Evolutionary conservation across 2,329 filamentous ascomycete genomes (phyloP), one percentile per base, ranked within the genome.

Genomic region (Colletotrichum sp.): DNA sequence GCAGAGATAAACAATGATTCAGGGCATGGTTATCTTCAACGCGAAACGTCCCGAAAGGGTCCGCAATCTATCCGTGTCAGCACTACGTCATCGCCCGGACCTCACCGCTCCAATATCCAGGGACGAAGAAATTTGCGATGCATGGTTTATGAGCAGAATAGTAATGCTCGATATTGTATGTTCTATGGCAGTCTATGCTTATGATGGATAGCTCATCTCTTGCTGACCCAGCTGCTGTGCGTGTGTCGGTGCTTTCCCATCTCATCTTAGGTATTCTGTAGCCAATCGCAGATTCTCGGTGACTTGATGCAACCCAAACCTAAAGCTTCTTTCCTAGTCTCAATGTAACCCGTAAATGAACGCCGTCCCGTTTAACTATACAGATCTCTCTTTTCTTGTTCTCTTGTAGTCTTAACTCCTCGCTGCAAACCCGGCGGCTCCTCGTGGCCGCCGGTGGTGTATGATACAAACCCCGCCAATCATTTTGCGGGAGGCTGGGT

Each of bases 1-100:
- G 43, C 13, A 33, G n/a, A 54, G n/a, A 55, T 34, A 34, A 54
- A 54, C 63, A 64, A 55, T 54, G 63, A 34, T 54, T 29, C n/a
- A 27, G 34, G 43, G 64, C 31, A 57, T 66, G 27, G 51, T 18
- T 57, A 59, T 43, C 64, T n/a, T 66, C 33, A 38, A 57, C 36
- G 54, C 34, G 64, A 66, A 58, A 66, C 64, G 38, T 66, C 31
- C 34, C 24, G 34, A 29, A 66, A 36, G 67, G 70, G 47, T 61
- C 70, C 70, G 69, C 59, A 70, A 61, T 51, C 51, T 54, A 64
- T 54, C 51, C 12, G 59, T 24, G 16, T 54, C 66, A 43, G 33
- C 70, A 70, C 51, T 65, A 73, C 70, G 70, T 73, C 70, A 73
- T 64, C 8, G 18, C 31, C n/a, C 29, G 21, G 29, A 31, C 38